Base-by-base conservation (phyloP, 176 grass and related monocot species). In the Metroxylon sagu region DNA sequence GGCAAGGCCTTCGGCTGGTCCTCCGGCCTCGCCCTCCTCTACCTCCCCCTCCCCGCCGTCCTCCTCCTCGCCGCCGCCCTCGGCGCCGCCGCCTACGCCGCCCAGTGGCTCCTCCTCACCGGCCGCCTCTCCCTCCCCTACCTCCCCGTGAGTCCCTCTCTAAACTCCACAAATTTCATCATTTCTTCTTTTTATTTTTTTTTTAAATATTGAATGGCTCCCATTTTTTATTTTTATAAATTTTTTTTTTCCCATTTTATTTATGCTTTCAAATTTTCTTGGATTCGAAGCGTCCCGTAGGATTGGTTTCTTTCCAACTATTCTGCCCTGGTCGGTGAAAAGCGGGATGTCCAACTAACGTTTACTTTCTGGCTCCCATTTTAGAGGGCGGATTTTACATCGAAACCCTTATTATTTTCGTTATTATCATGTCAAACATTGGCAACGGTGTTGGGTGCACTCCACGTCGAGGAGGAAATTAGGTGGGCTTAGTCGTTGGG, bases 1-100 rank as follows among this genome's bases (percentile, higher is more conserved):
- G 92, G 92, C 53, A 97, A 97, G 81, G 70, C 71, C 0, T 19
- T 96, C 6, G 92, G 86, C 0, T 96, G 92, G 87, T 96, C 92
- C 0, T 96, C 92, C 0, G 92, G 92, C 0, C 83, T 96, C 0
- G 92, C 92, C 0, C 75, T 96, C 25, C 61, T 90, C 18, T 75
- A 85, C 65, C 53, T 96, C 8, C 92, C 92, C 0, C 77, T 96
- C 3, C 83, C 84, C 0, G 72, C 51, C 14, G 83, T 96, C 18
- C 86, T 96, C 16, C 21, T 87, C 61, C 50, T 80, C 53, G 71
- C 92, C 49, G 86, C 87, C 61, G 29, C 43, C 18, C 14, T 76
- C 39, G 92, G 92, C 30, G 65, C 85, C 65, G 77, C 72, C 64
- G 76, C 87, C 4, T 96, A 96, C 68, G 61, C 83, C 17, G 10